phyloP scores from a whole-genome alignment of 306 rosid genomes.

The Malus orientalis region DNA sequence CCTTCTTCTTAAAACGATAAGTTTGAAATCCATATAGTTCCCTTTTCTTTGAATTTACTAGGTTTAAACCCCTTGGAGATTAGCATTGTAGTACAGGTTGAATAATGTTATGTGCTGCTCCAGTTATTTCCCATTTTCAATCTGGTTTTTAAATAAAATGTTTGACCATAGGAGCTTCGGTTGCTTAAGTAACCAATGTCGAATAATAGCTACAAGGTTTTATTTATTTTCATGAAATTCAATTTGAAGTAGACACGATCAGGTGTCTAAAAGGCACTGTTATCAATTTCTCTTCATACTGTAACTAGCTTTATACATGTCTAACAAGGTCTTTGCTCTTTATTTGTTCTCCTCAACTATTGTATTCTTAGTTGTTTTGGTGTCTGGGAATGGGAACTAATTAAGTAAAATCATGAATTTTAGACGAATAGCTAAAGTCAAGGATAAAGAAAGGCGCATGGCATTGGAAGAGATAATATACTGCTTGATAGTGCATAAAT shows the following conservation, averaged over 20 bases:
- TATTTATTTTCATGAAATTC: not conserved
- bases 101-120: not conserved
- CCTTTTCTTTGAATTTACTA: not conserved
- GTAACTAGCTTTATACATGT: not conserved
- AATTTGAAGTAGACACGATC: not conserved
- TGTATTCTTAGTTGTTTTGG: conserved; percentile 17
- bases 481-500: conserved; percentile 58
- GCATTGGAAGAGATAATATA: conserved; percentile 78
- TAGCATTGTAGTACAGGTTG: not conserved
- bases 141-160: too few species aligned
- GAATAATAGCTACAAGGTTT: not conserved
- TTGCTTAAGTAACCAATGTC: too few species aligned
- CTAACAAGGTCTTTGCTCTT: not conserved
- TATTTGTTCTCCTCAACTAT: not conserved
- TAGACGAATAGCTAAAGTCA: conserved; percentile 88
- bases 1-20: not conserved
- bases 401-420: conserved; percentile 22
- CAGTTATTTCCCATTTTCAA: not conserved
- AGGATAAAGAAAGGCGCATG: conserved; percentile 64
- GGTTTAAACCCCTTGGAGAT: not conserved
- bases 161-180: too few species aligned
- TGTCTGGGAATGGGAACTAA: not conserved
- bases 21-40: not conserved
- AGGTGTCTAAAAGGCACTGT: not conserved
- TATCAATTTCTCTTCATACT: not conserved